These are phyloP conservation scores for Cerioporus squamosus DNA, from an alignment of 1,284 basidiomycete species.

Conservation along the genomic window DNA sequence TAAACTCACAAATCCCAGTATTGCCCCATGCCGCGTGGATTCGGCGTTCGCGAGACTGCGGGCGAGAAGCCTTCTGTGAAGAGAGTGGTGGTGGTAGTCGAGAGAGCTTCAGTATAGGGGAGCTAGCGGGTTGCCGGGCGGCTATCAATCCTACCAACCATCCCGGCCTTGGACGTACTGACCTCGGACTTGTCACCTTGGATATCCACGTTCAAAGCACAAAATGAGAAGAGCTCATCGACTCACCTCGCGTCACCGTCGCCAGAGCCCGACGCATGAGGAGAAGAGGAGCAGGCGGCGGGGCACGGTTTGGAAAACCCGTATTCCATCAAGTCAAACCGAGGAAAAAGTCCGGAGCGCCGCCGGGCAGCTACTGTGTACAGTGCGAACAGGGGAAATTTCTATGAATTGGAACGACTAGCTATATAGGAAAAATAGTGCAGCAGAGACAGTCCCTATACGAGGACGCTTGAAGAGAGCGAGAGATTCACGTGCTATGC, in stretches of 20 bases:
- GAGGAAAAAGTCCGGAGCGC: background rate
- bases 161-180: too few species aligned
- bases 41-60: background rate
- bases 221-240: too few species aligned
- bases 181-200: too few species aligned
- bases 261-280: background rate
- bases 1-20: background rate
- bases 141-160: too few species aligned
- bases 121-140: too few species aligned
- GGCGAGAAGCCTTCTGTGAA: too few species aligned
- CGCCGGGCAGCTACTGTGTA: constrained; percentile 2
- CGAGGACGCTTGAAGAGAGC: constrained; percentile 7
- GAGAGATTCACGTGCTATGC: constrained; percentile 17
- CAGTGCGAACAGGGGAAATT: constrained; percentile 7
- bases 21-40: background rate
- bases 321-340: background rate
- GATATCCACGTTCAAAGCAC: background rate
- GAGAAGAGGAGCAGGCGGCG: too few species aligned
- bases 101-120: too few species aligned
- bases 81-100: too few species aligned
- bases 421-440: constrained; percentile 18
- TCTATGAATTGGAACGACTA: constrained; percentile 21
- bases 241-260: background rate
- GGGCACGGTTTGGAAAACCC: background rate
- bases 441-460: constrained; percentile 20